phyloP scores from a whole-genome alignment of 2,329 filamentous ascomycete species.

The Rasamsonia emersonii region DNA sequence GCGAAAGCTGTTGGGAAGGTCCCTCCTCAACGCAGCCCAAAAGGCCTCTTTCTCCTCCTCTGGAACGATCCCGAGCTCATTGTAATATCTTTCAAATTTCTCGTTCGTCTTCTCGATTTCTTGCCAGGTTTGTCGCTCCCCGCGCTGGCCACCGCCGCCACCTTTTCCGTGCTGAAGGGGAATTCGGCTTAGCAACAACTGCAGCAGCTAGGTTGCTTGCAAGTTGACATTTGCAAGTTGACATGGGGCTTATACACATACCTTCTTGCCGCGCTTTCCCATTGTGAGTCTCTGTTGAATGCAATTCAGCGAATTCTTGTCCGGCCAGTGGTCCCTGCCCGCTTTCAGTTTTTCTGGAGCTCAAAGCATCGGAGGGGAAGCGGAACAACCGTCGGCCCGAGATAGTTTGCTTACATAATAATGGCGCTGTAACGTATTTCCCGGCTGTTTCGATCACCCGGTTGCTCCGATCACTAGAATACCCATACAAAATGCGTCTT shows the following conservation, averaged over 20 bases:
- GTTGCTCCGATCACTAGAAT: no score
- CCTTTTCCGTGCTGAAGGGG: constrained; percentile 10
- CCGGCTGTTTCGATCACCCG: no score
- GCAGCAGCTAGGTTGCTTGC: background rate
- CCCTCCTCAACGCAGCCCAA: constrained; percentile 73
- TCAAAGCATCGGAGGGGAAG: no score
- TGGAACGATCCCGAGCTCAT: constrained; percentile 63
- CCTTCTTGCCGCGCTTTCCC: constrained; percentile 10
- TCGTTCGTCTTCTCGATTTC: constrained; percentile 71
- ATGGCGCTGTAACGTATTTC: no score
- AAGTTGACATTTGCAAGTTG: background rate
- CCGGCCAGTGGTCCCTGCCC: background rate
- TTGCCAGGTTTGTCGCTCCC: constrained; percentile 42
- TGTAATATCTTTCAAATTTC: constrained; percentile 80
- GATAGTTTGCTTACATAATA: no score
- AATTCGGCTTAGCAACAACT: constrained; percentile 1
- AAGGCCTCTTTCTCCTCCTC: constrained; percentile 72
- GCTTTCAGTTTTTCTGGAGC: no score
- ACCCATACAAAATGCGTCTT: no score
- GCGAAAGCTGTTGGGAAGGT: constrained; percentile 93
- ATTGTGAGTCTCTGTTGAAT: constrained; percentile 5
- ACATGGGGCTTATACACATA: background rate
- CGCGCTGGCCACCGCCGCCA: constrained; percentile 34
- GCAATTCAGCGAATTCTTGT: background rate
- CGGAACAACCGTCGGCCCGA: no score